These are phyloP conservation scores for Thermothelomyces thermophilus DNA, from an alignment of 2,329 filamentous ascomycete species.

Conservation along the genomic window DNA sequence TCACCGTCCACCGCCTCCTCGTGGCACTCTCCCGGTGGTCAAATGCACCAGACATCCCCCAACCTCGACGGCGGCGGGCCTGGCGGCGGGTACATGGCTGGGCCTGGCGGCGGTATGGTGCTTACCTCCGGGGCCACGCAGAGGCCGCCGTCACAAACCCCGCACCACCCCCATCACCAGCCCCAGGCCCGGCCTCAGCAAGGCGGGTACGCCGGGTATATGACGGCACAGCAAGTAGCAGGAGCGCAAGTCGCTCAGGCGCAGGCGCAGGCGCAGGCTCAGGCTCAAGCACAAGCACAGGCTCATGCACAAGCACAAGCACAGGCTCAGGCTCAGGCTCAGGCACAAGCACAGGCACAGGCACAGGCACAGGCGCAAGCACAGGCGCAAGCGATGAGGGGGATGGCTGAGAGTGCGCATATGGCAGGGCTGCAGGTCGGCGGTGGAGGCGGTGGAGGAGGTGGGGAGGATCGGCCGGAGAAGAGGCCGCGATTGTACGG, in stretches of 20 bases:
- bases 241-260: constrained; percentile 1
- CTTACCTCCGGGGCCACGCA: constrained; percentile 22
- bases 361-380: background rate
- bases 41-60: constrained; percentile 45
- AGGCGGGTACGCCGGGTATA: constrained; percentile 13
- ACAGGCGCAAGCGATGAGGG: background rate
- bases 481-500: constrained; percentile 48
- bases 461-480: constrained; percentile 38
- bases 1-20: constrained; percentile 43
- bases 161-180: constrained; percentile 22
- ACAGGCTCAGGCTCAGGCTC: background rate
- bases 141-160: constrained; percentile 20
- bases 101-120: constrained; percentile 30
- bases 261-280: background rate
- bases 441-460: constrained; percentile 20
- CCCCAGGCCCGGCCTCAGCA: constrained; percentile 3
- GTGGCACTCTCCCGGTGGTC: constrained; percentile 47
- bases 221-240: constrained; percentile 8
- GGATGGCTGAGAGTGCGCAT: background rate
- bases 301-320: too few species aligned
- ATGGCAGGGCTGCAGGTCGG: constrained; percentile 9
- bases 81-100: constrained; percentile 35
- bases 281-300: too few species aligned
- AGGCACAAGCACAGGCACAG: background rate
- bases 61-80: constrained; percentile 32